Evolutionary conservation across 306 rosid species (phyloP).

Genomic region (Glycine tomentella): DNA sequence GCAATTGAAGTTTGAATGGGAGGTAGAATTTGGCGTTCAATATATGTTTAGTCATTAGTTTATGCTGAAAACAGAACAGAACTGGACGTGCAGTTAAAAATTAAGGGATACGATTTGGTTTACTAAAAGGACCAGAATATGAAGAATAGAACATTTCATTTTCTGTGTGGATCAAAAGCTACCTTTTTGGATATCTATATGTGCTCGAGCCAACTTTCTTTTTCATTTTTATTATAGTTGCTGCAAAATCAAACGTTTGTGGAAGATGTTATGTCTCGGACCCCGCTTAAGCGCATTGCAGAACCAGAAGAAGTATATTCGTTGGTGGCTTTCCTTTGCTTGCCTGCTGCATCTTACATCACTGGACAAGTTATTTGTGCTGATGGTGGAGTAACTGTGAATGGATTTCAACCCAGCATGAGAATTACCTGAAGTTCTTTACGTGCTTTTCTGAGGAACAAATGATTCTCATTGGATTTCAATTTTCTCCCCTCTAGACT

Average conservation of each 20-base stretch:
- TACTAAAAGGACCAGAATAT: no score
- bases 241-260: constrained; percentile 57
- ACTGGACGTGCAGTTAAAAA: no score
- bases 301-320: constrained; percentile 80
- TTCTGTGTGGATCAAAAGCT: background rate
- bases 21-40: no score
- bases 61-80: no score
- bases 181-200: background rate
- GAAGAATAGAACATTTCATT: no score
- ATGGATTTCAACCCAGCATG: constrained; percentile 64
- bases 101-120: no score
- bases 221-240: constrained; percentile 47
- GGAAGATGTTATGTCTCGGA: constrained; percentile 56
- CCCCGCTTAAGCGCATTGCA: constrained; percentile 72
- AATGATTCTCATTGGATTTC: constrained; percentile 26
- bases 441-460: background rate
- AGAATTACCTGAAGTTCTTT: constrained; percentile 45
- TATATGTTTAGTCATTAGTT: no score
- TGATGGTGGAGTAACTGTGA: constrained; percentile 82
- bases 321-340: constrained; percentile 77
- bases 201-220: background rate
- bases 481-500: background rate
- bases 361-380: constrained; percentile 79
- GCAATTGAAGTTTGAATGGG: no score
- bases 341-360: constrained; percentile 91